Percentiles rank a stretch among this genome's conserved stretches.
Conservation (phyloP, 1,284 basidiomycete genomes). For the Waitea zeae region DNA sequence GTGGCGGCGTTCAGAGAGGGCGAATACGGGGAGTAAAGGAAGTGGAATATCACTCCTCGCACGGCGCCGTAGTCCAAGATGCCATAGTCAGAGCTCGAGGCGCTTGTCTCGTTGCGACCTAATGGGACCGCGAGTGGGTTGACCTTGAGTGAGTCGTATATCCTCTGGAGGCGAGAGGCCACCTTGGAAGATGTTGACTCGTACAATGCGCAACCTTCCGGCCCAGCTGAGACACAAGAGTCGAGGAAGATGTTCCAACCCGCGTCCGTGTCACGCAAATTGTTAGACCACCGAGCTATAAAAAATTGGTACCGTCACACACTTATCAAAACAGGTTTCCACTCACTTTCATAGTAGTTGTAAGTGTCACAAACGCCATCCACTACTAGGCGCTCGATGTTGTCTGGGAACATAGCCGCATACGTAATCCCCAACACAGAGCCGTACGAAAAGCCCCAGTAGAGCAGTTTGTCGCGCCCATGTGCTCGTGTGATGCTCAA, state of each 20-base stretch:
- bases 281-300: conserved; percentile 10
- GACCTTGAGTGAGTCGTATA: conserved; percentile 1
- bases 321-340: not conserved
- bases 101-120: not conserved
- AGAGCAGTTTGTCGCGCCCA: conserved; percentile 26
- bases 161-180: conserved; percentile 1
- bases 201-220: conserved; percentile 19
- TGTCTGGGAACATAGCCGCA: conserved; percentile 27
- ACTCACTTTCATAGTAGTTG: not conserved
- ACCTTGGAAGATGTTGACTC: conserved; percentile 10
- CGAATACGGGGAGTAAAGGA: conserved; percentile 1
- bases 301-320: conserved; percentile 1
- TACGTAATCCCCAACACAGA: conserved; percentile 24
- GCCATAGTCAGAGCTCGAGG: conserved; percentile 1
- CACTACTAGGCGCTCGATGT: conserved; percentile 15
- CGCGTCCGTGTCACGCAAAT: conserved; percentile 11
- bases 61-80: conserved; percentile 4
- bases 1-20: not conserved
- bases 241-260: conserved; percentile 17
- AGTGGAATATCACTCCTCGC: not conserved
- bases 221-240: conserved; percentile 19
- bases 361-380: conserved; percentile 15
- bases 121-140: conserved; percentile 1
- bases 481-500: conserved; percentile 24
- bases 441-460: conserved; percentile 38